phyloP scores from a whole-genome alignment of 108 stramenopile genomes.

The Aurantiochytrium sp. region DNA sequence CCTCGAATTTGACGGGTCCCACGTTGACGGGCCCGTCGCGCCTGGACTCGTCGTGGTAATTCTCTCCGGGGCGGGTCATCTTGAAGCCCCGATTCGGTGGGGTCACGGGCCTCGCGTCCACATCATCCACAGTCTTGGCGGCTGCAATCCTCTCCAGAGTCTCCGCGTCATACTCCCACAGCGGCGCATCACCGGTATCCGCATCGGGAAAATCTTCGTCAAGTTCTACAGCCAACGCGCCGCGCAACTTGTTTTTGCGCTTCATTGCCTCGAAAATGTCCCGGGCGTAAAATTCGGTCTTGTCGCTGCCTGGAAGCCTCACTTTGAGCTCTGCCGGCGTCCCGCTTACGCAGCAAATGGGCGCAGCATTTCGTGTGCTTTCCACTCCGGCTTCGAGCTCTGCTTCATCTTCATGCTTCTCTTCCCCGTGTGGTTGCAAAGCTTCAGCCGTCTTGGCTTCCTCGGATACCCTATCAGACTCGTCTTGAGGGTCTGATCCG shows the following conservation, averaged over 20 bases:
- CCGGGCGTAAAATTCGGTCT: background rate
- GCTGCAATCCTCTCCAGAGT: background rate
- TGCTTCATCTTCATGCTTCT: background rate
- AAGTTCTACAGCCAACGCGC: background rate
- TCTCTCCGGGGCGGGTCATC: constrained; percentile 16
- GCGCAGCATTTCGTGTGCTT: background rate
- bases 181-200: background rate
- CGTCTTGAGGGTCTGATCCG: no score
- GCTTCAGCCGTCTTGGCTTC: no score
- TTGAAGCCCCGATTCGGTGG: background rate
- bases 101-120: background rate
- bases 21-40: background rate
- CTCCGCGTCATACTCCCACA: background rate
- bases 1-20: background rate
- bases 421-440: background rate
- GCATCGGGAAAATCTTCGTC: background rate
- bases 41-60: background rate
- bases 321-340: background rate
- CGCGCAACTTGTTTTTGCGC: constrained; percentile 1
- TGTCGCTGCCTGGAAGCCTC: background rate
- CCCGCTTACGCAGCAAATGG: background rate
- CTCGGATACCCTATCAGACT: no score
- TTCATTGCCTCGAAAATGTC: background rate
- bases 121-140: background rate
- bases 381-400: background rate